Conservation (phyloP, 2,329 filamentous ascomycete genomes). For the Colletotrichum chrysophilum region DNA sequence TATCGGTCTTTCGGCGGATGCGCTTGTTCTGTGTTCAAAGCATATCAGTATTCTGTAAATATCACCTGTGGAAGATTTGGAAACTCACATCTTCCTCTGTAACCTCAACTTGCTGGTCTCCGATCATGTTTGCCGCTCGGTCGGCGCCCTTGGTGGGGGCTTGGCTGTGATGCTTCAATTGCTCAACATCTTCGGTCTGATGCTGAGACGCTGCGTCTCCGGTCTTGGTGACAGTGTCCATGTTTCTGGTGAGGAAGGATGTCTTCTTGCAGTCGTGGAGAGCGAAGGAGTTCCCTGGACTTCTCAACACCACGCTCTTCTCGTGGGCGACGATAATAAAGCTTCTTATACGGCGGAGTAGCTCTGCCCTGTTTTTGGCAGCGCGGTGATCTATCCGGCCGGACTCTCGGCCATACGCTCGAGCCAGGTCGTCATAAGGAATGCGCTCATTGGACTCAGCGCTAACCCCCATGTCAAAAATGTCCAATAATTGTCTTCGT, state of each 20-base stretch:
- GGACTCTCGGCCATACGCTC: neutral
- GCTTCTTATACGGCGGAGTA: conserved; percentile 2
- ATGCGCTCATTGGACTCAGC: neutral
- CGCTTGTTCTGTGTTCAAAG: conserved; percentile 47
- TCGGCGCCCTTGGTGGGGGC: conserved; percentile 4
- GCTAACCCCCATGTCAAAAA: neutral
- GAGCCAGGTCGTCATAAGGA: neutral
- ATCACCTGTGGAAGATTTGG: neutral
- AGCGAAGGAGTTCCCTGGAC: neutral
- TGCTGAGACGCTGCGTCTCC: conserved; percentile 5
- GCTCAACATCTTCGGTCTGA: conserved; percentile 9
- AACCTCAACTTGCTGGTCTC: conserved; percentile 23
- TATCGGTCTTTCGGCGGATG: conserved; percentile 67
- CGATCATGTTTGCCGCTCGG: conserved; percentile 17
- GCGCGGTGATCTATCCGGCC: neutral
- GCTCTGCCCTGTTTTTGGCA: neutral
- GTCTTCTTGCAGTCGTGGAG: neutral
- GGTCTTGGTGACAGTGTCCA: neutral
- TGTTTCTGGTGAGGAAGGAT: neutral
- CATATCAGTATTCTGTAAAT: neutral
- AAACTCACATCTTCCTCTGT: conserved; percentile 39
- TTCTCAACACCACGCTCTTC: neutral
- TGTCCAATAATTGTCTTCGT: neutral
- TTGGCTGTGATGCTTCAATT: conserved; percentile 5
- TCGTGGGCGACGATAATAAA: neutral